Conservation (phyloP, 768 basidiomycete species). For the Agaricus subrufescens region DNA sequence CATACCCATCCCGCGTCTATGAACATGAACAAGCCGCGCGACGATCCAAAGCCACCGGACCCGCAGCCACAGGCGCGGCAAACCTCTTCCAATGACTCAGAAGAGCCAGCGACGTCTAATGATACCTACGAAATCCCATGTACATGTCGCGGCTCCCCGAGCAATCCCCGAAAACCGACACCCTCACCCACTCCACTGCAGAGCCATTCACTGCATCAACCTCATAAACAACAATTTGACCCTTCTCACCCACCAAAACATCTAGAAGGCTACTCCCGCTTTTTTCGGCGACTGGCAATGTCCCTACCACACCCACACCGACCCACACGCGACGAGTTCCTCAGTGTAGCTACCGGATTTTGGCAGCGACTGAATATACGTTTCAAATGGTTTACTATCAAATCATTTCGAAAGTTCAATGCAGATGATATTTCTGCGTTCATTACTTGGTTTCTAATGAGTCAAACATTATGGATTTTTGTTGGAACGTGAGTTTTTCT, state of each 20-base stretch:
- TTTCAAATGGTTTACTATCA: constrained; percentile 97
- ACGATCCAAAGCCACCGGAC: not conserved
- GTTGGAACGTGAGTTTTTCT: constrained; percentile 68
- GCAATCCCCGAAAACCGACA: not conserved
- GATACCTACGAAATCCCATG: not conserved
- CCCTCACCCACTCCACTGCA: not conserved
- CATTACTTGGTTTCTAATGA: constrained; percentile 92
- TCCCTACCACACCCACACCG: constrained; percentile 73
- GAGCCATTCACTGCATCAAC: constrained; percentile 3
- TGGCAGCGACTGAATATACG: constrained; percentile 86
- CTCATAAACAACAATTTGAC: constrained; percentile 12
- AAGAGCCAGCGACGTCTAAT: not conserved
- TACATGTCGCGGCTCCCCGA: not conserved
- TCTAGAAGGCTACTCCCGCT: constrained; percentile 71
- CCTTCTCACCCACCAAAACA: constrained; percentile 16
- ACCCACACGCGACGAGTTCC: constrained; percentile 86
- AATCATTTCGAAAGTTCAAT: constrained; percentile 92
- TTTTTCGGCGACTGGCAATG: constrained; percentile 73
- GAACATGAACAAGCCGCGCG: not conserved
- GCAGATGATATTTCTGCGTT: constrained; percentile 97
- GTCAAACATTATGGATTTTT: constrained; percentile 93
- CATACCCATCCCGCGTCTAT: not conserved
- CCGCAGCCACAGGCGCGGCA: not conserved
- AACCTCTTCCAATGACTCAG: not conserved
- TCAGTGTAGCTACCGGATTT: constrained; percentile 82